Evolutionary conservation across 1,139 yeast species (phyloP), one percentile per base, ranked within the genome.

Genomic region (Sugiyamaella grinbergsii): DNA sequence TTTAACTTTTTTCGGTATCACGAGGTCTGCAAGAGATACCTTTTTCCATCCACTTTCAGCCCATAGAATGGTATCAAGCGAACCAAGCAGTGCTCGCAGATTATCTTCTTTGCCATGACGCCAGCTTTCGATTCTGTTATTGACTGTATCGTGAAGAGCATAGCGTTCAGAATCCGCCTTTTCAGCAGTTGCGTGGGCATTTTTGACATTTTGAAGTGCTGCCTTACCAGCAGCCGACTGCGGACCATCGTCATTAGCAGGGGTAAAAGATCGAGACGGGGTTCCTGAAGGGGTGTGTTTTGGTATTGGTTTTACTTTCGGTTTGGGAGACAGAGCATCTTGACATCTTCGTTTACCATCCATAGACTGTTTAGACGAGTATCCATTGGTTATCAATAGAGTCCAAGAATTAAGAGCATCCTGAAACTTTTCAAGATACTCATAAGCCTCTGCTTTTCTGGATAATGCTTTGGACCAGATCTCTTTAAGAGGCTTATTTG

Each of bases 1-100:
- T 66, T 93, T 91, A 40, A 91, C 98, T 65, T 86, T 90, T 61
- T 89, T 90, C n/a, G 95, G 91, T 59, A 91, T 72, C 60, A 93
- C 93, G 54, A 94, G 73, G 52, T 93, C 98, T 13, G 85, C 78
- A 58, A 85, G 68, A 0, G 82, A 68, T 22, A 89, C 76, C 55
- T 78, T 73, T 65, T 82, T 73, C 94, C 95, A 79, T 58, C 78
- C 72, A 47, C 78, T 53, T 53, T 76, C 72, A 64, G 86, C 73
- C 80, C 87, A 81, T 16, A 91, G 68, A 7, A 91, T 75, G 1
- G 71, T 67, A 31, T 87, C 82, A 47, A 91, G 70, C 3, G 88
- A 77, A 6, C 88, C 76, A 39, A 91, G 72, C 55, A 91, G 72
- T 1, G 85, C 86, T 42, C 98, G 76, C 22, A 91, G 70, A 61